A percentile compares a stretch with the other conserved stretches of the same genome.
These are phyloP conservation scores for Monosporascus ibericus DNA, from an alignment of 2,329 filamentous ascomycete species.

Conservation along the genomic window DNA sequence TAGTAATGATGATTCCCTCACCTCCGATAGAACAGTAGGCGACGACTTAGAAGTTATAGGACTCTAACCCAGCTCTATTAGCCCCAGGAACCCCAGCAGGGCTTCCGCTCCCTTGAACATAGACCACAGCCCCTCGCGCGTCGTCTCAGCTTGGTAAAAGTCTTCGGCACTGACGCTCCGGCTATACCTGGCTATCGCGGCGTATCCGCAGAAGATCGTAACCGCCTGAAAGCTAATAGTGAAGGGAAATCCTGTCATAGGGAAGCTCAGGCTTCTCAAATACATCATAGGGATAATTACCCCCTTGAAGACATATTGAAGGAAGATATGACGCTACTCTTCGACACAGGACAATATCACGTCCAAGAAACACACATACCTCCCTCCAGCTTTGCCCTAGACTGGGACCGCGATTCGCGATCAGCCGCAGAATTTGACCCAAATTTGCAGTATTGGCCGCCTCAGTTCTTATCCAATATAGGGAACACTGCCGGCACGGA, in stretches of 20 bases:
- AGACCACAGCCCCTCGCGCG: background rate
- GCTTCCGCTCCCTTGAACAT: background rate
- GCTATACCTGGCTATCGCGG: background rate
- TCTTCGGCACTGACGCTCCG: background rate
- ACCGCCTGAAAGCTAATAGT: background rate
- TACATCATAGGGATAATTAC: constrained; percentile 15
- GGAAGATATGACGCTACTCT: constrained; percentile 19
- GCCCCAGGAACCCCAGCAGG: background rate
- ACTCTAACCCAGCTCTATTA: too few relatives aligned
- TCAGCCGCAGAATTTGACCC: constrained; percentile 30
- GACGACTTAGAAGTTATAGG: too few relatives aligned
- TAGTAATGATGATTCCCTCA: too few relatives aligned
- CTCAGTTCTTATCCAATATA: constrained; percentile 6
- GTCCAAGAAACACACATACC: constrained; percentile 18
- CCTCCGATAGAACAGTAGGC: too few relatives aligned
- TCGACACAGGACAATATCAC: constrained; percentile 1
- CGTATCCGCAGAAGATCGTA: background rate
- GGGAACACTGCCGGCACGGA: background rate
- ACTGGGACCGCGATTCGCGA: constrained; percentile 27
- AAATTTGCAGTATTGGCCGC: constrained; percentile 29
- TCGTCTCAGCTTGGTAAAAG: background rate
- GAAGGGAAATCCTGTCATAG: background rate
- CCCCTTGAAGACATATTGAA: constrained; percentile 17
- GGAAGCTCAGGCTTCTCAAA: background rate
- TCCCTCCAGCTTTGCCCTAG: constrained; percentile 28